phyloP scores from a whole-genome alignment of 2,329 filamentous ascomycete genomes.

The Ilyonectria destructans region DNA sequence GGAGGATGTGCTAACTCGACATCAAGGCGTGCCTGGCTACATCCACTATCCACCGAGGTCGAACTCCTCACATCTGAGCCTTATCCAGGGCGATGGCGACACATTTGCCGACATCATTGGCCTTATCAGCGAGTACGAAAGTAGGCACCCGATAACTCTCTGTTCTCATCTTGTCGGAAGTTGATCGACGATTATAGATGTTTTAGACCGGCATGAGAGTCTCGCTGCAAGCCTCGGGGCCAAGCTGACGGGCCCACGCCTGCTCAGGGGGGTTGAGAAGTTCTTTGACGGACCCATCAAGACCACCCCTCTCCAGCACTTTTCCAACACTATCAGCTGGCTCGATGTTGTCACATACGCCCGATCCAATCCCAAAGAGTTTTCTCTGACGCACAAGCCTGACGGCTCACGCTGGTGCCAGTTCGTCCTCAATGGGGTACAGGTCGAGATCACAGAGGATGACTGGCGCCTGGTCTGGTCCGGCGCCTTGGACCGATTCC shows the following conservation, averaged over 20 bases:
- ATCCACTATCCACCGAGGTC: conserved; percentile 71
- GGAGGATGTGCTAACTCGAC: conserved; percentile 43
- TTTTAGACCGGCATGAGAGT: conserved; percentile 88
- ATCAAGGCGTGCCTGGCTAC: conserved; percentile 49
- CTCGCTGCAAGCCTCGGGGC: conserved; percentile 89
- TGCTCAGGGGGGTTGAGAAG: conserved; percentile 89
- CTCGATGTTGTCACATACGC: conserved; percentile 90
- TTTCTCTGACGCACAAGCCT: conserved; percentile 78
- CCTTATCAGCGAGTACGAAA: conserved; percentile 85
- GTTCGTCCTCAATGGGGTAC: conserved; percentile 85
- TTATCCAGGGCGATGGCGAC: conserved; percentile 73
- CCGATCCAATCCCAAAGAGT: conserved; percentile 84
- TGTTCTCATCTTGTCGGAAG: background rate
- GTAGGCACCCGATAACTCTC: conserved; percentile 52
- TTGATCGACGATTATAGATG: conserved; percentile 64
- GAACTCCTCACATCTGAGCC: conserved; percentile 61
- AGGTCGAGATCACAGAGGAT: conserved; percentile 90
- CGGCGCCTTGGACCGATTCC: conserved; percentile 84
- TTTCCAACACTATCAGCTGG: conserved; percentile 80
- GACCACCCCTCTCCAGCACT: conserved; percentile 67
- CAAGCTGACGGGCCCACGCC: conserved; percentile 84
- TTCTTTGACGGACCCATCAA: conserved; percentile 87
- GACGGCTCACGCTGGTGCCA: conserved; percentile 83
- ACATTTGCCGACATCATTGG: conserved; percentile 82
- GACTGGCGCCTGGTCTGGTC: conserved; percentile 89